phyloP scores from a whole-genome alignment of 2,329 filamentous ascomycete genomes.

The Lojkania enalia region DNA sequence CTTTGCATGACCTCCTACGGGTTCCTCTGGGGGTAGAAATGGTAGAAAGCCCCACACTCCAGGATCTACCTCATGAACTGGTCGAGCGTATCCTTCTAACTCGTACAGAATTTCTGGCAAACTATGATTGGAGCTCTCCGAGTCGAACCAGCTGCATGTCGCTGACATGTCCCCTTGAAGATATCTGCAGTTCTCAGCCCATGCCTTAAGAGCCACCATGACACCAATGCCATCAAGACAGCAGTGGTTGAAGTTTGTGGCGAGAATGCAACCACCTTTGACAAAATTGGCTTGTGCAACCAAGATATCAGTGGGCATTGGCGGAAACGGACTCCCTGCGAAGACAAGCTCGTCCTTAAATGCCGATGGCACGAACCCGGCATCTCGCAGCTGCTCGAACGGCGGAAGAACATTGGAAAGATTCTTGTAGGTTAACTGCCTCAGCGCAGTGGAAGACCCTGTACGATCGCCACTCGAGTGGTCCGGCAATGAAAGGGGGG shows the following conservation, averaged over 20 bases:
- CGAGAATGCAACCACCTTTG: constrained; percentile 29
- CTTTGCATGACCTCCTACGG: no score
- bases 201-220: constrained; percentile 25
- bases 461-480: constrained; percentile 8
- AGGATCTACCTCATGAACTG: constrained; percentile 21
- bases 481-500: constrained; percentile 12
- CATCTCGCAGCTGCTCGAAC: constrained; percentile 19
- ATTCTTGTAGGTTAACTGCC: constrained; percentile 18
- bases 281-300: constrained; percentile 35
- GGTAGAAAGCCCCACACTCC: constrained; percentile 23
- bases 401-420: constrained; percentile 21
- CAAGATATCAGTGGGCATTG: constrained; percentile 25
- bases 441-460: constrained; percentile 12
- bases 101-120: constrained; percentile 26
- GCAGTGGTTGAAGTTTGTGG: constrained; percentile 23
- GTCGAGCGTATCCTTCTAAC: constrained; percentile 16
- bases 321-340: constrained; percentile 17
- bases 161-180: constrained; percentile 25
- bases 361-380: constrained; percentile 21
- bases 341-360: constrained; percentile 23
- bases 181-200: constrained; percentile 30
- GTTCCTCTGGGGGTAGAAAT: constrained; percentile 18
- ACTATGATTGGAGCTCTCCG: constrained; percentile 28
- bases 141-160: constrained; percentile 24
- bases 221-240: constrained; percentile 27